These are phyloP conservation scores for Pochonia chlamydosporia DNA, from an alignment of 2,329 filamentous ascomycete species.

Conservation along the genomic window DNA sequence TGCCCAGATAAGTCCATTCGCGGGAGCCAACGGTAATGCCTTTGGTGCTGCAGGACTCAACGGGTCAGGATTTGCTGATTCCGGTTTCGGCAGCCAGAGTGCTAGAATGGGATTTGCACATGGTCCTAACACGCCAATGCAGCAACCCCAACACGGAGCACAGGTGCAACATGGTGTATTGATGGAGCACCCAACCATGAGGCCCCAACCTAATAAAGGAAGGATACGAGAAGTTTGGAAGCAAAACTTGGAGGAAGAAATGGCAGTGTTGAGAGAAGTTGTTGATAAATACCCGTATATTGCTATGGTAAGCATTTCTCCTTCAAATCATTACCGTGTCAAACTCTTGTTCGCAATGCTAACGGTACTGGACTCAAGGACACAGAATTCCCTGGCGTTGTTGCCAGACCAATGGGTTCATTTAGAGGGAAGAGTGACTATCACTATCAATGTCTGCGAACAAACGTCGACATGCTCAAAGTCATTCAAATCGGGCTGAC, in stretches of 20 bases:
- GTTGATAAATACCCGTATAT: conserved; percentile 93
- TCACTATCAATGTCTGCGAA: conserved; percentile 95
- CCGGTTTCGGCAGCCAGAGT: conserved; percentile 79
- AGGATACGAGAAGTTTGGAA: conserved; percentile 96
- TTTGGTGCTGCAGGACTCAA: conserved; percentile 54
- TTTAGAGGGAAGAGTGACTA: conserved; percentile 96
- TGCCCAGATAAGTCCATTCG: conserved; percentile 62
- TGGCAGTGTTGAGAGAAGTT: conserved; percentile 74
- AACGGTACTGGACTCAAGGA: conserved; percentile 54
- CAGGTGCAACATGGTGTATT: conserved; percentile 35
- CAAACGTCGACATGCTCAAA: conserved; percentile 95
- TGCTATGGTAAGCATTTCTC: conserved; percentile 70
- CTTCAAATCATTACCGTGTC: no score
- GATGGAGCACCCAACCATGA: conserved; percentile 36
- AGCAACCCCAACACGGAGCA: conserved; percentile 51
- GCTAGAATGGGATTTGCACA: conserved; percentile 84
- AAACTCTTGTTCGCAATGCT: no score
- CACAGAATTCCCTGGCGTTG: conserved; percentile 96
- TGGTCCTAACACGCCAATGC: conserved; percentile 48
- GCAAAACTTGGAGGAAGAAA: conserved; percentile 85
- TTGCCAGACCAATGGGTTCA: conserved; percentile 88
- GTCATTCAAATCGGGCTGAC: conserved; percentile 97
- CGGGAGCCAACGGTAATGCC: conserved; percentile 44
- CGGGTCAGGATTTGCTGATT: conserved; percentile 54
- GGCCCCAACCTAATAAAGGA: conserved; percentile 59